Percentiles rank a stretch among this genome's conserved stretches.
Evolutionary conservation across 2,329 filamentous ascomycete species (phyloP).

Genomic region (Aspergillus sp.): DNA sequence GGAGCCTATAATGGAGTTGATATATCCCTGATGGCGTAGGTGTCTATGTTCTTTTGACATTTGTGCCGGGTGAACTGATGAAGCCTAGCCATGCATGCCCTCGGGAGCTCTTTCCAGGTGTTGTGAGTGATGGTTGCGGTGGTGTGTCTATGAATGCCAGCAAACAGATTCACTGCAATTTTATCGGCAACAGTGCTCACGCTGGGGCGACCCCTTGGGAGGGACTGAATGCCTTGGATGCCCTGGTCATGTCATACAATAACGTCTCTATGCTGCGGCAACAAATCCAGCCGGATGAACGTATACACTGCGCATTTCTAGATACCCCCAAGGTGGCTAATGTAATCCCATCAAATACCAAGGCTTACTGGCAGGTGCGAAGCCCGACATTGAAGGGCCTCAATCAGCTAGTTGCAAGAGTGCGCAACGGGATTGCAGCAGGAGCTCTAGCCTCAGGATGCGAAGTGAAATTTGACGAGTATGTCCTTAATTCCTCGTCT

Average conservation of each 20-base stretch:
- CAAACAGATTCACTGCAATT: conserved; percentile 34
- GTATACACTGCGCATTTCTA: conserved; percentile 50
- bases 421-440: conserved; percentile 30
- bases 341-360: conserved; percentile 49
- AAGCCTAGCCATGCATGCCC: conserved; percentile 18
- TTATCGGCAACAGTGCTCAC: conserved; percentile 49
- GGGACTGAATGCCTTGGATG: conserved; percentile 55
- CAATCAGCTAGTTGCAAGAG: conserved; percentile 20
- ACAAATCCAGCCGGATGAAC: conserved; percentile 48
- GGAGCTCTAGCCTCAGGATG: conserved; percentile 32
- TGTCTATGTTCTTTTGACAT: not conserved
- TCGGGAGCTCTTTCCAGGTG: conserved; percentile 18
- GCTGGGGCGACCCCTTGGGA: conserved; percentile 52
- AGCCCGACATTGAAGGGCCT: conserved; percentile 39
- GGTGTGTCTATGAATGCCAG: conserved; percentile 27
- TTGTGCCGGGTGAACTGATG: not conserved
- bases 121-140: conserved; percentile 16
- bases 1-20: conserved; percentile 38
- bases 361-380: conserved; percentile 41
- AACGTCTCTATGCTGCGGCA: conserved; percentile 49
- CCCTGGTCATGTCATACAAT: conserved; percentile 43
- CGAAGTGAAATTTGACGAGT: conserved; percentile 26
- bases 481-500: not conserved
- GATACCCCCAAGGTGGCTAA: conserved; percentile 51
- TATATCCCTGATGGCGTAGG: conserved; percentile 40